These are phyloP conservation scores for Antitrichia curtipendula DNA, from an alignment of 225 moss, liverwort and hornwort species.

Conservation along the genomic window DNA sequence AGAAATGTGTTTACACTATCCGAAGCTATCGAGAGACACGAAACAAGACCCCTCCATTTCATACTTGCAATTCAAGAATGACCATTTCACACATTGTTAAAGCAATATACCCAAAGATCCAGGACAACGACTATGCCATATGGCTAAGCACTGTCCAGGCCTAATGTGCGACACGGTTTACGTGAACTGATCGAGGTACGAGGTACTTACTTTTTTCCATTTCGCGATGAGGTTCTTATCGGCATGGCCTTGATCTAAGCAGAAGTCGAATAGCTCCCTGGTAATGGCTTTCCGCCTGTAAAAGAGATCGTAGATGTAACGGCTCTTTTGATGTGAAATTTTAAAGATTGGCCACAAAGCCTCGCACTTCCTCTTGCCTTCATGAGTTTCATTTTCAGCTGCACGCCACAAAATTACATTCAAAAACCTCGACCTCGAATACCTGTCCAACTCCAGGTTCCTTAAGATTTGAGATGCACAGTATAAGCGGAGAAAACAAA, in stretches of 20 bases:
- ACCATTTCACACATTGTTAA: neutral
- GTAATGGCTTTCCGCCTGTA: slow-evolving; percentile 90
- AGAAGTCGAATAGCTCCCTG: slow-evolving; percentile 91
- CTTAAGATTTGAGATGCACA: neutral
- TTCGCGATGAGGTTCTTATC: slow-evolving; percentile 94
- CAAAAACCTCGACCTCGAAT: neutral
- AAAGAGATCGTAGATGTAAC: slow-evolving; percentile 88
- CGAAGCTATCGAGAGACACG: neutral
- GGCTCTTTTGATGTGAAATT: slow-evolving; percentile 93
- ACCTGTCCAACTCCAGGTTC: neutral
- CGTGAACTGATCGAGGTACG: neutral
- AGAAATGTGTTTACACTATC: neutral
- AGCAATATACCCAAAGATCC: neutral
- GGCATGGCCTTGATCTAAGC: slow-evolving; percentile 93
- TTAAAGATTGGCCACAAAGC: slow-evolving; percentile 99
- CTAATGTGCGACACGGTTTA: neutral
- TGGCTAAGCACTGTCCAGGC: neutral
- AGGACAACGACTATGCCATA: neutral
- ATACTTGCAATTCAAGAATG: neutral
- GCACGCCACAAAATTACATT: neutral
- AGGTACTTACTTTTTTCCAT: slow-evolving; percentile 79
- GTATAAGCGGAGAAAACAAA: neutral
- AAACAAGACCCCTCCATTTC: neutral
- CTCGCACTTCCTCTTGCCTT: slow-evolving; percentile 98
- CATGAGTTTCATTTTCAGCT: slow-evolving; percentile 99